Percentiles rank a stretch among this genome's conserved stretches.
Conservation (phyloP, 192 early-diverging fungal genomes). For the Coemansia pectinata region DNA sequence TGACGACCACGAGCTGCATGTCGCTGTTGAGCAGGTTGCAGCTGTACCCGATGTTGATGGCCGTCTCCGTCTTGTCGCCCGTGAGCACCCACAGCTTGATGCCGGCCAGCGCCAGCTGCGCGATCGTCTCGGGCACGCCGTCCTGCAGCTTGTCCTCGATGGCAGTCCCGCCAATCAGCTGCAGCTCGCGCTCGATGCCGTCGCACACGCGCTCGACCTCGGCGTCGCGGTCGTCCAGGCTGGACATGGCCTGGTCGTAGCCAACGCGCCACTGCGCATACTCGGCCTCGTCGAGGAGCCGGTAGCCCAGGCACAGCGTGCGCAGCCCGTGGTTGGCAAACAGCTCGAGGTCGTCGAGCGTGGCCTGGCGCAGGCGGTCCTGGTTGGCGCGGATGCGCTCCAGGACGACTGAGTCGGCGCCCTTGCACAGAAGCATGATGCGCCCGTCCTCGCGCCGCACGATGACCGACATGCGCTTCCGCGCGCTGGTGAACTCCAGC, state of each 20-base stretch:
- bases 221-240: slow-evolving; percentile 78
- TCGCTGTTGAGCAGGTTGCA: slow-evolving; percentile 84
- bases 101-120: slow-evolving; percentile 77
- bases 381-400: slow-evolving; percentile 76
- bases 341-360: slow-evolving; percentile 73
- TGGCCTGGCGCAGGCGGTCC: slow-evolving; percentile 65
- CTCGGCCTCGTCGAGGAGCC: slow-evolving; percentile 68
- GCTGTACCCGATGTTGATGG: slow-evolving; percentile 96
- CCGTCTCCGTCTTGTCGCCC: slow-evolving; percentile 96
- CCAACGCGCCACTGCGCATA: slow-evolving; percentile 69
- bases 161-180: slow-evolving; percentile 92
- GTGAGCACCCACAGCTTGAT: slow-evolving; percentile 98
- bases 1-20: slow-evolving; percentile 83
- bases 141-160: slow-evolving; percentile 98
- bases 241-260: slow-evolving; percentile 72
- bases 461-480: slow-evolving; percentile 96
- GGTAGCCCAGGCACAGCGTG: slow-evolving; percentile 84
- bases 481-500: slow-evolving; percentile 91
- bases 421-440: slow-evolving; percentile 87
- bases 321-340: slow-evolving; percentile 83
- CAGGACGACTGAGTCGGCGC: slow-evolving; percentile 93
- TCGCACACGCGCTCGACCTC: slow-evolving; percentile 78
- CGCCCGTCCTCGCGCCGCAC: slow-evolving; percentile 70
- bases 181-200: slow-evolving; percentile 74
- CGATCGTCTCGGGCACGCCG: slow-evolving; percentile 94